phyloP scores from a whole-genome alignment of 1,284 basidiomycete genomes.

The Trichosporon sp. region DNA sequence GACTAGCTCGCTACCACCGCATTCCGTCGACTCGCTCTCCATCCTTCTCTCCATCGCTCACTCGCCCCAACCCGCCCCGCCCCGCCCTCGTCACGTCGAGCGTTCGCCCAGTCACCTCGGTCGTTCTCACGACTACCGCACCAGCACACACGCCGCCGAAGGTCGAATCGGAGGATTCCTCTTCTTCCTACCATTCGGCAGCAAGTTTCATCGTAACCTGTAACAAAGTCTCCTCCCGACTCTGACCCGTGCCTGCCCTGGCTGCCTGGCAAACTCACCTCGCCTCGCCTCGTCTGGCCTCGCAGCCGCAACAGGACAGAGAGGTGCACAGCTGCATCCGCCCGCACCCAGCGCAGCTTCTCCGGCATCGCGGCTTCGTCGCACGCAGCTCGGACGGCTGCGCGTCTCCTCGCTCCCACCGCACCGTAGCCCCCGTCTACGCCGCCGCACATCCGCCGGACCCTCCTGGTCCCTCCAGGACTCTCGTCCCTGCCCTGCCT shows the following conservation, averaged over 20 bases:
- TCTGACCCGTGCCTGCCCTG: not conserved
- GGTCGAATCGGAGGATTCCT: not conserved
- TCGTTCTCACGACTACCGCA: not conserved
- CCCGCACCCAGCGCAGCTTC: too few relatives aligned
- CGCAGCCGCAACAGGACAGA: too few relatives aligned
- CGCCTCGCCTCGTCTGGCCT: not conserved
- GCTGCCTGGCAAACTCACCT: not conserved
- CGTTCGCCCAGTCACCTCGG: not conserved
- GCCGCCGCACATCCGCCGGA: not conserved
- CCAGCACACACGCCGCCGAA: not conserved
- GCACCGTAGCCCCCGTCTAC: not conserved
- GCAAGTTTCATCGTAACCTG: slow-evolving; percentile 2
- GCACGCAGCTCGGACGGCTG: too few relatives aligned
- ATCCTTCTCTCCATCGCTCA: not conserved
- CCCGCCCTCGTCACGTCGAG: not conserved
- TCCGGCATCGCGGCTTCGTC: too few relatives aligned
- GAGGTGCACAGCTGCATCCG: not conserved
- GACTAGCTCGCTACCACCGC: too few relatives aligned
- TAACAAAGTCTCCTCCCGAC: not conserved
- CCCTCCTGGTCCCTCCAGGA: not conserved
- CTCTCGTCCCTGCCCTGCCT: not conserved
- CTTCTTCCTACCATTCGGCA: not conserved
- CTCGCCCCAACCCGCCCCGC: not conserved
- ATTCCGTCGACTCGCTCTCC: not conserved
- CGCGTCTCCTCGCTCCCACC: too few relatives aligned